These are phyloP conservation scores for bread wheat (Triticum aestivum) DNA, from an alignment of 176 grass and related monocot species.

Conservation along the genomic window IWGSC_CS_RefSeq_v2.1 NC_057800.1:495557141-495557640, in stretches of 20 bases:
- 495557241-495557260: not conserved
- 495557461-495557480: slow-evolving; percentile 45
- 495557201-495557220: not conserved
- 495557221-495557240: not conserved
- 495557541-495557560: slow-evolving; percentile 94
- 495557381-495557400: not conserved
- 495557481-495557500: slow-evolving; percentile 98
- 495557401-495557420: not conserved
- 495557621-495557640: not conserved
- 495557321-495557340: slow-evolving; percentile 99
- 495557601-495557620: not conserved
- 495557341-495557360: slow-evolving; percentile 79
- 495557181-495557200: not conserved
- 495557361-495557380: not conserved
- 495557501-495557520: slow-evolving; percentile 99
- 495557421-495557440: not conserved
- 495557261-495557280: slow-evolving; percentile 58
- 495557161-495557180: slow-evolving; percentile 59
- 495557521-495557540: slow-evolving; percentile 97
- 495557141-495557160: slow-evolving; percentile 98
- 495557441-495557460: not conserved
- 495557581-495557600: slow-evolving; percentile 15
- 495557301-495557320: slow-evolving; percentile 98
- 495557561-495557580: slow-evolving; percentile 98
- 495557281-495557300: slow-evolving; percentile 93